Evolutionary conservation across 2,329 filamentous ascomycete species (phyloP), one percentile per base, ranked within the genome.

Genomic region (Penicillium sp.): DNA sequence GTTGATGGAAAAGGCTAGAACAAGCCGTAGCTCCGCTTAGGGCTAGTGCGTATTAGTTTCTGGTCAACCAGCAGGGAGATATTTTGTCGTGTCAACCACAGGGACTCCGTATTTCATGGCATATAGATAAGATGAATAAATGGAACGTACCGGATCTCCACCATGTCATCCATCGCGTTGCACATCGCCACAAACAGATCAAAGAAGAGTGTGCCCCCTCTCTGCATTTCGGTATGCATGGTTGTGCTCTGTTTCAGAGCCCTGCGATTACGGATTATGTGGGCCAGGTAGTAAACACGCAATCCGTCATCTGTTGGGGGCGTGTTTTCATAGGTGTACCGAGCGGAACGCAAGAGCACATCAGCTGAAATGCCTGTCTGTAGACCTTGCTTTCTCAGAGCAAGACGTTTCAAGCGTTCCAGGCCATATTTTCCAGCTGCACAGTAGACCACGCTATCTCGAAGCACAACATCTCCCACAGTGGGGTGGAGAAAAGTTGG

Each of bases 161-260:
- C 85, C 74, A 96, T 83, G 73, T 96, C 90, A 80, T 96, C 90
- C 66, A 96, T 86, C 77, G 95, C 90, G 76, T 95, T 96, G 79
- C 89, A 95, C 85, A 96, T 88, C 65, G 90, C 90, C 68, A 96
- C 90, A 72, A 96, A 97, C 73, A 97, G 78, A 79, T 96, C 90
- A 76, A 97, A 97, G 80, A 93, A 96, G 75, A 96, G 80, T 79
- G 90, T 90, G 74, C 82, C 90, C 70, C 90, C 90, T 72, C 83
- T 83, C 78, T 95, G 88, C 90, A 97, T 96, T 78, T 96, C 90
- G 76, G 87, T 85, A 81, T 96, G 90, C 90, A 96, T 95, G 73
- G 90, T 96, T 74, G 90, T 90, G 77, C 90, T 95, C 74, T 87
- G 84, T 85, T 95, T 96, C 74, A 97, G 96, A 66, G 89, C 95